Evolutionary conservation across 2,329 filamentous ascomycete genomes (phyloP).

Genomic region (Aspergillus sp.): DNA sequence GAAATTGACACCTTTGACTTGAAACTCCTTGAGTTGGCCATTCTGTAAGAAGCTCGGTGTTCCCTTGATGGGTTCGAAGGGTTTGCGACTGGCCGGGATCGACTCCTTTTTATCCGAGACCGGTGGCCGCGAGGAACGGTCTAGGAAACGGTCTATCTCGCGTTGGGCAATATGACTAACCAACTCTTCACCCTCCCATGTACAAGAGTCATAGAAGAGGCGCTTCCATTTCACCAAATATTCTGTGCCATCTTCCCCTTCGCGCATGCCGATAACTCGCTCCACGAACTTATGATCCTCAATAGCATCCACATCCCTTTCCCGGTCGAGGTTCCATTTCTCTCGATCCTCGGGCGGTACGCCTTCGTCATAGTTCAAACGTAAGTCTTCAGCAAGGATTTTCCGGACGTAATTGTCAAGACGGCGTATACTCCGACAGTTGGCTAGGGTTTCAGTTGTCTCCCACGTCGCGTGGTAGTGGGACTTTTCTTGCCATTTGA

Average conservation of each 20-base stretch:
- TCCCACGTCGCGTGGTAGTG: conserved; percentile 98
- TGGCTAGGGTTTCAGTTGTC: conserved; percentile 68
- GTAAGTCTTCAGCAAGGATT: conserved; percentile 74
- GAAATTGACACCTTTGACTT: conserved; percentile 92
- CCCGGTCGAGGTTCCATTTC: conserved; percentile 92
- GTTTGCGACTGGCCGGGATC: conserved; percentile 70
- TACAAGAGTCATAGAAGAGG: conserved; percentile 88
- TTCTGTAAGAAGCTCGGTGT: conserved; percentile 84
- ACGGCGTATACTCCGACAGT: conserved; percentile 81
- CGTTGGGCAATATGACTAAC: conserved; percentile 78
- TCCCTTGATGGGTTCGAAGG: conserved; percentile 69
- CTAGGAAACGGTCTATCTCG: conserved; percentile 87
- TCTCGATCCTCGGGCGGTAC: conserved; percentile 82
- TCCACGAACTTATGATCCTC: conserved; percentile 92
- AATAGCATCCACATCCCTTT: conserved; percentile 83
- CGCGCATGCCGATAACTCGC: conserved; percentile 80
- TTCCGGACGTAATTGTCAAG: conserved; percentile 95
- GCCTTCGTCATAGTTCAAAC: conserved; percentile 71
- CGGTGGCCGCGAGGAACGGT: conserved; percentile 78
- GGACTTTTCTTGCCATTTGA: conserved; percentile 97
- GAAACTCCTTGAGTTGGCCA: conserved; percentile 87
- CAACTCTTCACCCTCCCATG: conserved; percentile 80
- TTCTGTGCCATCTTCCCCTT: conserved; percentile 77
- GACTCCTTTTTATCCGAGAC: conserved; percentile 76
- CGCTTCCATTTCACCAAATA: conserved; percentile 98